A percentile compares a stretch with the other conserved stretches of the same genome.
Conservation (phyloP, 2,329 filamentous ascomycete genomes). For the Pseudogymnoascus sp. region DNA sequence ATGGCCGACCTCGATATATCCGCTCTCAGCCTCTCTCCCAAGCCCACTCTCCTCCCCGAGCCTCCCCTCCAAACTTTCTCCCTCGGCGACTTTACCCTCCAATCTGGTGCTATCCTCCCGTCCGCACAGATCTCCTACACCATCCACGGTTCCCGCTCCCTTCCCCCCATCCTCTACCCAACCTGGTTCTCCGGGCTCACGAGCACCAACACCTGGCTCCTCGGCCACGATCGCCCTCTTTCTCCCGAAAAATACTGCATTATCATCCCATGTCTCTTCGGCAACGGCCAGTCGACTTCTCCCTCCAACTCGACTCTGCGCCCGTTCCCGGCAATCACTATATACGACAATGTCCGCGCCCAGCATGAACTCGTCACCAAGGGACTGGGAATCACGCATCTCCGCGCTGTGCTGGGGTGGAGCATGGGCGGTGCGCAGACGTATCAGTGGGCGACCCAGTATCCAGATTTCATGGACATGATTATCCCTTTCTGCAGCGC, state of each 20-base stretch:
- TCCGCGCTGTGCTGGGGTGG: conserved; percentile 58
- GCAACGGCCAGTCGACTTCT: conserved; percentile 59
- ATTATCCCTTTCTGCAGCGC: conserved; percentile 58
- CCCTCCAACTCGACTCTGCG: conserved; percentile 52
- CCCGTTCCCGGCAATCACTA: conserved; percentile 54
- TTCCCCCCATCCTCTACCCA: conserved; percentile 65
- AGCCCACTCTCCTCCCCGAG: background rate
- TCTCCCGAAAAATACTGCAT: conserved; percentile 59
- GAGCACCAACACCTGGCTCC: conserved; percentile 66
- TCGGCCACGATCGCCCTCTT: conserved; percentile 56
- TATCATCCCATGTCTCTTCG: conserved; percentile 60
- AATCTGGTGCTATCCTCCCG: conserved; percentile 53
- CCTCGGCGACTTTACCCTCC: conserved; percentile 59
- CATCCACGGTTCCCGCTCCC: conserved; percentile 56
- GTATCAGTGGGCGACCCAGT: conserved; percentile 46
- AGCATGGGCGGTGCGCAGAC: conserved; percentile 63
- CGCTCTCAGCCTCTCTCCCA: background rate
- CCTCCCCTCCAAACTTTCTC: conserved; percentile 37
- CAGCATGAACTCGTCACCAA: conserved; percentile 59
- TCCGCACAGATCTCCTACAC: conserved; percentile 68
- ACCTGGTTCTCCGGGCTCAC: conserved; percentile 66
- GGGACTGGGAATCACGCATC: conserved; percentile 50
- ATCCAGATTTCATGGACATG: conserved; percentile 53
- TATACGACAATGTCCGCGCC: conserved; percentile 63
- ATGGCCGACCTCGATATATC: background rate